Evolutionary conservation across 2,329 filamentous ascomycete genomes (phyloP).

Genomic region (Colletotrichum neosansevieriae): DNA sequence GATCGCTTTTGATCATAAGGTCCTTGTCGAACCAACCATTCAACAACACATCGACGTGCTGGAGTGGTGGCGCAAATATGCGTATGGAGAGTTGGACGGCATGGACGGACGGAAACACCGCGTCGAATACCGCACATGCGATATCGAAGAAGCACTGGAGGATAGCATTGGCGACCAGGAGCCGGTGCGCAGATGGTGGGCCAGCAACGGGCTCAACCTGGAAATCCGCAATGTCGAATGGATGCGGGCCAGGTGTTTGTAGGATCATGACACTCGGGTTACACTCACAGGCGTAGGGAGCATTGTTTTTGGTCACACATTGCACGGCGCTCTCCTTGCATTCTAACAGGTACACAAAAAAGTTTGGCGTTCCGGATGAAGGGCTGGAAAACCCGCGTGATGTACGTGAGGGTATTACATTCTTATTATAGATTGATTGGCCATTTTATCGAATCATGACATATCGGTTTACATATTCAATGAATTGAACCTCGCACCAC

Average conservation of each 20-base stretch:
- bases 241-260: slow-evolving; percentile 85
- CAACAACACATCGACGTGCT: slow-evolving; percentile 86
- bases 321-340: slow-evolving; percentile 15
- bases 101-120: slow-evolving; percentile 70
- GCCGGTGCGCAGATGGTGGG: slow-evolving; percentile 88
- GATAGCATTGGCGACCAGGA: slow-evolving; percentile 83
- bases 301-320: slow-evolving; percentile 11
- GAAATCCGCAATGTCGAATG: slow-evolving; percentile 87
- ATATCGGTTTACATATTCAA: neutral
- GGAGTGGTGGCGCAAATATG: slow-evolving; percentile 90
- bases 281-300: slow-evolving; percentile 14
- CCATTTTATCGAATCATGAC: slow-evolving; percentile 1
- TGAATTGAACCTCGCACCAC: neutral
- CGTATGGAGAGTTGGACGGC: slow-evolving; percentile 65
- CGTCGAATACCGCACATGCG: slow-evolving; percentile 94
- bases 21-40: slow-evolving; percentile 87
- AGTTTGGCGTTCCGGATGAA: slow-evolving; percentile 18
- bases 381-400: slow-evolving; percentile 1
- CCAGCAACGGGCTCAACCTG: slow-evolving; percentile 82
- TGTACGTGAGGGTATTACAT: slow-evolving; percentile 6
- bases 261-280: slow-evolving; percentile 33
- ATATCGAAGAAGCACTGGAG: slow-evolving; percentile 94
- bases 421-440: slow-evolving; percentile 16
- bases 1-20: slow-evolving; percentile 83
- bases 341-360: slow-evolving; percentile 24